Conservation (phyloP, 495 filamentous ascomycete genomes). For the Neurospora sp. region DNA sequence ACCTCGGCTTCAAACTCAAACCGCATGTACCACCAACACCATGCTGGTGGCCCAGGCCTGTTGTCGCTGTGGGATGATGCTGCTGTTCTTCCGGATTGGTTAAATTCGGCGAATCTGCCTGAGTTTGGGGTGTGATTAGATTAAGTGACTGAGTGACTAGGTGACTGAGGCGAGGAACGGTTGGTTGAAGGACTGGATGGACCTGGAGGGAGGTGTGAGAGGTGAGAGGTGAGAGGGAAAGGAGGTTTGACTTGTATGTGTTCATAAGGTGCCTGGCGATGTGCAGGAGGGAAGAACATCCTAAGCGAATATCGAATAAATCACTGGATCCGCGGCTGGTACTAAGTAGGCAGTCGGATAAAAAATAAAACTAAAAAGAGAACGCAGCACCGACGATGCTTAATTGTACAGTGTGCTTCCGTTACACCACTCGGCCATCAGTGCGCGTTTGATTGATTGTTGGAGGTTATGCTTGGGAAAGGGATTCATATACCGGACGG, state of each 20-base stretch:
- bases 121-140: constrained; percentile 22
- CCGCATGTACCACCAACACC: constrained; percentile 31
- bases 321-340: no score
- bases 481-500: background rate
- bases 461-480: background rate
- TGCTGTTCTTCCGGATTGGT: constrained; percentile 45
- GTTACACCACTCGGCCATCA: background rate
- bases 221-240: background rate
- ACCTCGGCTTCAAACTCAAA: background rate
- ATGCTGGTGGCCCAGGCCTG: background rate
- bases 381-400: background rate
- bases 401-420: background rate
- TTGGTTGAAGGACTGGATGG: background rate
- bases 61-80: constrained; percentile 36
- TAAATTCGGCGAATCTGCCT: constrained; percentile 45
- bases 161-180: background rate
- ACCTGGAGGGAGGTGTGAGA: background rate
- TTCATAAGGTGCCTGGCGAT: background rate
- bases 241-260: background rate
- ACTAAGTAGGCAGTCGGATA: no score
- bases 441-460: background rate
- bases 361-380: no score
- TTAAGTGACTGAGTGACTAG: no score
- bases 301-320: no score
- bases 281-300: background rate